These are phyloP conservation scores for Glycine soja DNA, from an alignment of 306 rosid species.

Conservation along the genomic window DNA sequence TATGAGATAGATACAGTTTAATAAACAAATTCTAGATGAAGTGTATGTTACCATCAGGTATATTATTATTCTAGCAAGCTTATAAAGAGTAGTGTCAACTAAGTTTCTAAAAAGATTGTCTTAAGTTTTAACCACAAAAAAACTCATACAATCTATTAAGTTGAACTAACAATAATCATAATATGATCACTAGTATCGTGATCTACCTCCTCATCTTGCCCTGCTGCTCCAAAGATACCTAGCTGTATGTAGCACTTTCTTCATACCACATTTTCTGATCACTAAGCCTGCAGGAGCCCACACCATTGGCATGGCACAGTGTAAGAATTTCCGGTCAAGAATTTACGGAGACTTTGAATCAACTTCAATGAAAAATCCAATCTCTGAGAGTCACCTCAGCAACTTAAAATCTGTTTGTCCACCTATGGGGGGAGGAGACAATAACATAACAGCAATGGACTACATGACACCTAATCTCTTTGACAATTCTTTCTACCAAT, in stretches of 20 bases:
- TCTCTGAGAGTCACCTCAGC: constrained; percentile 55
- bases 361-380: constrained; percentile 58
- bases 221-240: too few species aligned
- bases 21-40: background rate
- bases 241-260: too few species aligned
- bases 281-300: constrained; percentile 75
- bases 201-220: too few species aligned
- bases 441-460: constrained; percentile 81
- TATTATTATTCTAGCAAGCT: too few species aligned
- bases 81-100: too few species aligned
- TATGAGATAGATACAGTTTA: background rate
- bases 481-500: constrained; percentile 81
- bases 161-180: too few species aligned
- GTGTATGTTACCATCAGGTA: background rate
- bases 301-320: constrained; percentile 86
- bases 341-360: constrained; percentile 67
- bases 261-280: constrained; percentile 34
- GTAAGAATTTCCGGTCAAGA: constrained; percentile 66
- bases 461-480: constrained; percentile 78
- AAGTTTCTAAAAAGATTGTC: too few species aligned
- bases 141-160: too few species aligned
- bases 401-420: constrained; percentile 73
- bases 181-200: too few species aligned
- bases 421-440: constrained; percentile 51
- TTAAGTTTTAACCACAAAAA: too few species aligned